Conservation (phyloP, 2,329 filamentous ascomycete species). For the Penicillium fuscoglaucum region DNA sequence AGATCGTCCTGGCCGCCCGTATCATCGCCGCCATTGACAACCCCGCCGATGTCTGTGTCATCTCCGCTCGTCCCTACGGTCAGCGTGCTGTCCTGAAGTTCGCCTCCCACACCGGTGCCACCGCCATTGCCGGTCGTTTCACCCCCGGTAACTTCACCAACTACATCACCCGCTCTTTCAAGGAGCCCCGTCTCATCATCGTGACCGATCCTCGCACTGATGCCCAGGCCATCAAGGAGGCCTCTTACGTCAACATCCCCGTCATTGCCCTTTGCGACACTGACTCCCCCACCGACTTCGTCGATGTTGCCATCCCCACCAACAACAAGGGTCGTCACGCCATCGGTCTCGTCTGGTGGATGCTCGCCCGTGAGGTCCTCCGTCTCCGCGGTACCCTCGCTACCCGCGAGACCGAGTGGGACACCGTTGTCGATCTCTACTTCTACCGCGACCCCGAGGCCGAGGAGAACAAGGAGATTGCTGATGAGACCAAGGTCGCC, state of each 20-base stretch:
- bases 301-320: constrained; percentile 99
- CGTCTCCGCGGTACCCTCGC: constrained; percentile 96
- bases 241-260: constrained; percentile 99
- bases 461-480: constrained; percentile 94
- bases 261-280: constrained; percentile 99
- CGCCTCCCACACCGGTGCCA: constrained; percentile 95
- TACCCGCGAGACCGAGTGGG: constrained; percentile 95
- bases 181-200: constrained; percentile 99
- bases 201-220: constrained; percentile 99
- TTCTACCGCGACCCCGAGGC: constrained; percentile 99
- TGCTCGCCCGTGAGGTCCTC: constrained; percentile 99
- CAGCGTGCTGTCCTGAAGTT: constrained; percentile 99
- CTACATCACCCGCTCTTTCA: constrained; percentile 99
- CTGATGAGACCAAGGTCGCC: constrained; percentile 78
- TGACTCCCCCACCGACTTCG: constrained; percentile 98
- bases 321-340: constrained; percentile 99
- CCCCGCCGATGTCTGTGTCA: constrained; percentile 98
- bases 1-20: constrained; percentile 97
- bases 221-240: constrained; percentile 99
- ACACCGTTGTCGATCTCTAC: constrained; percentile 99
- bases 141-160: constrained; percentile 99
- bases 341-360: constrained; percentile 99
- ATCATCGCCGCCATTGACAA: constrained; percentile 99
- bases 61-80: constrained; percentile 98
- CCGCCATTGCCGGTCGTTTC: constrained; percentile 98